Conservation (phyloP, 352 stramenopile genomes). For the Globisporangium cederbergense region DNA sequence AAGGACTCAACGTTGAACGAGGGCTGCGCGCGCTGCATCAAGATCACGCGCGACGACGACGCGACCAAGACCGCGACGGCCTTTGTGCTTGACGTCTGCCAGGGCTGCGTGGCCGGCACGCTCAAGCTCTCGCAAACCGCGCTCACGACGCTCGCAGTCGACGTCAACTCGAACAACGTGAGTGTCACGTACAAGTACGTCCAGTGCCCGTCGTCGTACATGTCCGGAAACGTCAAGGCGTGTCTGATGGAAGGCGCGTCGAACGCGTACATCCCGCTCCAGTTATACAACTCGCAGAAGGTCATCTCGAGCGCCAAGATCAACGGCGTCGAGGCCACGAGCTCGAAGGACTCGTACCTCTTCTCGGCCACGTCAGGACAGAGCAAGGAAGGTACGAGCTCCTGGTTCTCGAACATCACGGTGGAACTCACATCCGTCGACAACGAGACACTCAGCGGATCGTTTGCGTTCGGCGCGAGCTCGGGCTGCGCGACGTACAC, state of each 20-base stretch:
- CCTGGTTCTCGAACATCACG: constrained; percentile 61
- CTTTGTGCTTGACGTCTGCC: constrained; percentile 71
- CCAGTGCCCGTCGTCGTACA: constrained; percentile 49
- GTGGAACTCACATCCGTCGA: constrained; percentile 57
- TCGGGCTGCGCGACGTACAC: constrained; percentile 57
- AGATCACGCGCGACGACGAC: constrained; percentile 52
- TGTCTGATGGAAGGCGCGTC: constrained; percentile 83
- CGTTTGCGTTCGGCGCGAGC: constrained; percentile 53
- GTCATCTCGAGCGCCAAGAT: constrained; percentile 62
- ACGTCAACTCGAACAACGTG: constrained; percentile 45
- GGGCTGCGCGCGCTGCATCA: constrained; percentile 72
- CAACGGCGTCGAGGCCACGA: constrained; percentile 44
- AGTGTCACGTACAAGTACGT: constrained; percentile 60
- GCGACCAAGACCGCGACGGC: constrained; percentile 42
- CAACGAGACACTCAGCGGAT: constrained; percentile 47
- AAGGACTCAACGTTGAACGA: constrained; percentile 53
- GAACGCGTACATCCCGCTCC: constrained; percentile 73
- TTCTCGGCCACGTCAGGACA: constrained; percentile 53
- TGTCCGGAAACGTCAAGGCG: constrained; percentile 70
- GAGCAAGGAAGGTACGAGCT: constrained; percentile 30
- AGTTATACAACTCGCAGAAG: constrained; percentile 82
- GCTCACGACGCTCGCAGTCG: constrained; percentile 40
- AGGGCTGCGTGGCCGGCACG: constrained; percentile 44
- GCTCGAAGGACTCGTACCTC: constrained; percentile 51
- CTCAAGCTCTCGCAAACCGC: constrained; percentile 50